Evolutionary conservation across 306 rosid genomes (phyloP), one percentile per base, ranked within the genome.

Genomic region (Acacia crassicarpa): DNA sequence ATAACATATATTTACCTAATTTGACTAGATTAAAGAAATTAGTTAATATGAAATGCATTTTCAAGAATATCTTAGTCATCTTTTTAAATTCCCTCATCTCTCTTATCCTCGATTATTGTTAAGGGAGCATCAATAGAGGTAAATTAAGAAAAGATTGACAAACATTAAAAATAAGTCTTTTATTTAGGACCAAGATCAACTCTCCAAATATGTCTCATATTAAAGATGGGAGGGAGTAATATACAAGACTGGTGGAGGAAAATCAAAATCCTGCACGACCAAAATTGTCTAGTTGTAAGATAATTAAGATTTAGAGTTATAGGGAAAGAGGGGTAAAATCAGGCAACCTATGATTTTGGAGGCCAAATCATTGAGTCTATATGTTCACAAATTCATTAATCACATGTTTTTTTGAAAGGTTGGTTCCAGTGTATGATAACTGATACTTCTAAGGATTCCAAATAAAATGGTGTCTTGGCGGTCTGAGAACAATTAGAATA

Each of bases 401-500:
- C 27, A 38, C 25, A 38, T 46, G 19, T 17, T 16, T 40, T 16
- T 41, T 38, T 7, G 72, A 38, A 67, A 48, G 49, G 20, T 35
- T 48, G 40, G 23, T 65, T 51, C 67, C 41, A n/a, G 44, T 4
- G 15, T 9, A 48, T 48, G 53, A 48, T 40, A 51, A 65, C 44
- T 77, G 48, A 58, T 67, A 73, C 5, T 27, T n/a, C 27, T 58
- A 68, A 58, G 49, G 40, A 54, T 67, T 67, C 15, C 65, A 53
- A 73, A 54, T 53, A 74, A 17, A 77, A 72, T 54, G 73, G 53
- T 63, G 44, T 56, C 80, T 53, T 51, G n/a, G 76, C 15, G 43
- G 72, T 54, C 48, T 69, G 35, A 41, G 54, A 81, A 53, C 53
- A 35, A 62, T 12, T 80, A 76, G 81, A 56, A 62, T 62, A 38